Evolutionary conservation across 2,329 filamentous ascomycete genomes (phyloP), one percentile per base, ranked within the genome.

Genomic region (Verticillium dahliae): DNA sequence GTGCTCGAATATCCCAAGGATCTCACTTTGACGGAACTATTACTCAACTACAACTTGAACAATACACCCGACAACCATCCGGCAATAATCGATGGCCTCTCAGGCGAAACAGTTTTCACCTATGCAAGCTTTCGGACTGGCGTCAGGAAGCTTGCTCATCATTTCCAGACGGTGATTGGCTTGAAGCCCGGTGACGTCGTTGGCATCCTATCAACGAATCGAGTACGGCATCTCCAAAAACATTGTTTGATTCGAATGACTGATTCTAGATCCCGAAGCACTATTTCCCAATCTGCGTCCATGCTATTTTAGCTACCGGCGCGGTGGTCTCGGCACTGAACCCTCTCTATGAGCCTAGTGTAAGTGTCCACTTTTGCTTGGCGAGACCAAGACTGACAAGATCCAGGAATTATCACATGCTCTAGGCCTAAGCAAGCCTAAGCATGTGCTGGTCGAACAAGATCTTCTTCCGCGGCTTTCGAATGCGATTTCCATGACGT

Each of bases 241-340:
- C 1, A 22, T 22, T 22, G 18, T 22, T 22, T 22, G n/a, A 11
- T 22, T 34, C 55, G 11, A 9, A 18, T 15, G 35, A 34, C 14
- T n/a, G 18, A 34, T 11, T 18, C 56, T 18, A 18, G 13, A 13
- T 22, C 18, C 18, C 18, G 18, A 39, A 63, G 62, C 61, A 63
- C 38, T 63, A 56, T 9, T 63, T 33, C 27, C 62, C 62, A 2
- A 56, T 61, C 27, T 63, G 59, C 18, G 59, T 63, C 1, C 62
- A 63, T 33, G 62, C 54, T 15, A 54, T 63, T 10, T 39, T 63
- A 6, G 62, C 62, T 14, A 41, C 59, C 4, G 52, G 56, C 15
- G 62, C 35, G 3, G 59, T 61, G 3, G 62, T 63, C 6, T 63
- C 62, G 18, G 62, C 62, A 7, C 34, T 63, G n/a, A 63, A 63